Percentiles rank a stretch among this genome's conserved stretches.
Conservation (phyloP, 495 filamentous ascomycete genomes). For the Aspergillus ostianus region DNA sequence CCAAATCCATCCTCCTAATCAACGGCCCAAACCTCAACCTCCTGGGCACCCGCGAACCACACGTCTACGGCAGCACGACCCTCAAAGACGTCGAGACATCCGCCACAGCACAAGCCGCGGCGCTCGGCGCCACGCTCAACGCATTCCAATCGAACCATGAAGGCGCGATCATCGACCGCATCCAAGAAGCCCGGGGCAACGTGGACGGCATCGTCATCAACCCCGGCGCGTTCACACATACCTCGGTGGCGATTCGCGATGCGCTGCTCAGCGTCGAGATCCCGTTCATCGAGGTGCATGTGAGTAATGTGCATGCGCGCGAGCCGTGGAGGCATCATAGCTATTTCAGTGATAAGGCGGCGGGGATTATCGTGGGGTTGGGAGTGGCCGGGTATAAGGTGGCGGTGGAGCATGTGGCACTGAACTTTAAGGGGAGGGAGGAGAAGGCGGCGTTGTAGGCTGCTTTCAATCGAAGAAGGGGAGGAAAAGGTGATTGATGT, state of each 20-base stretch:
- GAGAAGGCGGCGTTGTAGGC: conserved; percentile 16
- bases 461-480: not conserved
- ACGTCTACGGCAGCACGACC: conserved; percentile 66
- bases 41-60: conserved; percentile 67
- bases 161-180: conserved; percentile 60
- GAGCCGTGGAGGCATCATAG: conserved; percentile 63
- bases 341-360: conserved; percentile 69
- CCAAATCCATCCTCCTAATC: conserved; percentile 65
- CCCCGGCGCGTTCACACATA: conserved; percentile 67
- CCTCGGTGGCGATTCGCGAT: conserved; percentile 65
- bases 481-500: too few relatives aligned
- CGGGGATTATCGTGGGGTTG: conserved; percentile 64
- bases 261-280: conserved; percentile 61
- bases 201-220: conserved; percentile 68
- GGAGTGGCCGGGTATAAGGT: conserved; percentile 68
- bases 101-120: conserved; percentile 41
- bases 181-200: conserved; percentile 51
- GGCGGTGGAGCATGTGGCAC: conserved; percentile 60
- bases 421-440: conserved; percentile 40
- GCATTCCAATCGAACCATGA: conserved; percentile 68
- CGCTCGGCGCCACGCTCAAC: conserved; percentile 41
- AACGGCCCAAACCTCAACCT: conserved; percentile 83
- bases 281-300: conserved; percentile 71
- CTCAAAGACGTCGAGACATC: conserved; percentile 55
- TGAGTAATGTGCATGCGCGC: conserved; percentile 65